phyloP scores from a whole-genome alignment of 768 basidiomycete species.

The Russula dissimulans region DNA sequence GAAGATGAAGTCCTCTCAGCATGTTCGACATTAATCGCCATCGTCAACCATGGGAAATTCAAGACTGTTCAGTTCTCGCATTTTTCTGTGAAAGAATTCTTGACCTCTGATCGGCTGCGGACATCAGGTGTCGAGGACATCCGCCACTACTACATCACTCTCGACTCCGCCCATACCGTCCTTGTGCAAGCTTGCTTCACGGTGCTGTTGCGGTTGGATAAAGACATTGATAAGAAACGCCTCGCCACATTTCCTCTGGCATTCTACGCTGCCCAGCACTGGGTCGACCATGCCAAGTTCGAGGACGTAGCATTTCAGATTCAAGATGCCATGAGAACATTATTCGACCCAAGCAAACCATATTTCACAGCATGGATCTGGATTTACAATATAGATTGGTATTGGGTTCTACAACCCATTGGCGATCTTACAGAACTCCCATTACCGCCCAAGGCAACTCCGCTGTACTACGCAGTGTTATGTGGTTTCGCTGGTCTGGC shows the following conservation, averaged over 20 bases:
- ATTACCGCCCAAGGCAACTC: no score
- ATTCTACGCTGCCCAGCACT: neutral
- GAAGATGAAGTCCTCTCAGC: neutral
- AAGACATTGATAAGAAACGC: neutral
- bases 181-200: neutral
- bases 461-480: no score
- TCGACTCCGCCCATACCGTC: neutral
- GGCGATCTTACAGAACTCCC: neutral
- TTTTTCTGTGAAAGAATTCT: slow-evolving; percentile 3
- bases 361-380: neutral
- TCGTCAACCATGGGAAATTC: neutral
- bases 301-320: neutral
- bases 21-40: neutral
- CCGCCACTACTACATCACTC: neutral
- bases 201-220: neutral
- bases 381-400: neutral
- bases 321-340: neutral
- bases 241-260: neutral
- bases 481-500: no score
- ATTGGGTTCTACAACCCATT: neutral
- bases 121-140: neutral
- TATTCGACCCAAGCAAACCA: neutral
- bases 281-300: neutral
- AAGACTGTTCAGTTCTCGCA: slow-evolving; percentile 1
- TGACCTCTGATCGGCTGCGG: neutral